A percentile compares a stretch with the other conserved stretches of the same genome.
Conservation (phyloP, 352 stramenopile genomes). For the Globisporangium apiculatum region DNA sequence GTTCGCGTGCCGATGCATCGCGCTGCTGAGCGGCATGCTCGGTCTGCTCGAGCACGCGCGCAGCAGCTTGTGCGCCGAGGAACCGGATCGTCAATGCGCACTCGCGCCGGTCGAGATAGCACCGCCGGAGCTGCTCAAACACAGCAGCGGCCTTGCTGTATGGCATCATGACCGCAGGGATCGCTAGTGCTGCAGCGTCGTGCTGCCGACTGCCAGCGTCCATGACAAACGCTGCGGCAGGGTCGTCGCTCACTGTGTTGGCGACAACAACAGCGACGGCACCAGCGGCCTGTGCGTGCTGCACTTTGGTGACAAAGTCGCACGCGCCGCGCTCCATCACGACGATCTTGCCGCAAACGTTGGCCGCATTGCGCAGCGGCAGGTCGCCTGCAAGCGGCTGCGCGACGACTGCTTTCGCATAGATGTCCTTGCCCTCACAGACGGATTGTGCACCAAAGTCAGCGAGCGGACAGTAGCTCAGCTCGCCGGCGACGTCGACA, state of each 20-base stretch:
- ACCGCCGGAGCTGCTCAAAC: slow-evolving; percentile 46
- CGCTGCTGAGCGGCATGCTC: slow-evolving; percentile 23
- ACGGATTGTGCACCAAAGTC: slow-evolving; percentile 44
- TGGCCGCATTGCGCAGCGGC: slow-evolving; percentile 39
- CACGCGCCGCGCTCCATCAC: slow-evolving; percentile 60
- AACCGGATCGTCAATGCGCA: slow-evolving; percentile 47
- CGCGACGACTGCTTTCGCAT: slow-evolving; percentile 42
- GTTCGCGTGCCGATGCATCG: slow-evolving; percentile 14
- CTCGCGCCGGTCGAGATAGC: slow-evolving; percentile 34
- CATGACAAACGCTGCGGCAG: slow-evolving; percentile 58
- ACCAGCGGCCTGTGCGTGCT: slow-evolving; percentile 58
- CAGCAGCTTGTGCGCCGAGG: slow-evolving; percentile 41
- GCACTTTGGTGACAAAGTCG: slow-evolving; percentile 75
- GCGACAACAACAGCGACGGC: slow-evolving; percentile 61
- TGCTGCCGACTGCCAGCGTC: slow-evolving; percentile 32
- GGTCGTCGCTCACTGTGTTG: slow-evolving; percentile 28
- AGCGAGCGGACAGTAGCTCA: slow-evolving; percentile 60
- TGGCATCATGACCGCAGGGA: slow-evolving; percentile 62
- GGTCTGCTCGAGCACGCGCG: slow-evolving; percentile 41
- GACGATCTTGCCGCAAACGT: slow-evolving; percentile 45
- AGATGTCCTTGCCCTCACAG: slow-evolving; percentile 41
- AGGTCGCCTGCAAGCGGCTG: slow-evolving; percentile 48
- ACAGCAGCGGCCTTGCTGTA: slow-evolving; percentile 29
- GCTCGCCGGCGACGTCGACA: slow-evolving; percentile 43
- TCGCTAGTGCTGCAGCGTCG: slow-evolving; percentile 21